Evolutionary conservation across 2,329 filamentous ascomycete genomes (phyloP), one percentile per base, ranked within the genome.

Genomic region (Trichoderma koningii): DNA sequence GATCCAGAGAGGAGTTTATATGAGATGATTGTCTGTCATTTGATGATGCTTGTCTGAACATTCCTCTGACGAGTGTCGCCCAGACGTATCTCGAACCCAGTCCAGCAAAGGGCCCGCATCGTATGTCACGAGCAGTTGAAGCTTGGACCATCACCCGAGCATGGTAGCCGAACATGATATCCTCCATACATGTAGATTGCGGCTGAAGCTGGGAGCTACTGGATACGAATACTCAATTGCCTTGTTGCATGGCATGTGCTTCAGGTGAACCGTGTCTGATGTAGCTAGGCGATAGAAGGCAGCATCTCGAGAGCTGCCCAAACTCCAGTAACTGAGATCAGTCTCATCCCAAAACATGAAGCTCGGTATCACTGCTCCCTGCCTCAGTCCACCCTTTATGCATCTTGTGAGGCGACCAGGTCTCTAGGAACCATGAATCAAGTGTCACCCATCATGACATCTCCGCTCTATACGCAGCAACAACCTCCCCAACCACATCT

Each of bases 401-500:
- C n/a, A 9, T 34, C 2, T 19, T 6, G 47, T 12, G n/a, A 3
- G 15, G 47, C 3, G 15, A 17, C 17, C 5, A 19, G 2, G 17
- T 1, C 26, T 52, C n/a, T 10, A 45, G 2, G 10, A 19, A 5
- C 1, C 5, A 17, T 21, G 7, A 3, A 19, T n/a, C 3, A 3
- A 3, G 9, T 17, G 19, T 21, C 34, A 2, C 5, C 34, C 10
- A 38, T 38, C 34, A 42, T 26, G 9, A 19, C 7, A 23, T 64
- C n/a, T 51, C 57, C 2, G 34, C 50, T 41, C 48, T 66, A 47
- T 71, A 55, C 21, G 69, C 65, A 15, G 72, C 73, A 7, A 80
- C 74, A 5, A 79, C 73, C 3, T 69, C 68, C 42, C 71, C 70
- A 3, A 83, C 73, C 5, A 79, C 77, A 14, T 73, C 66, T 23